A percentile compares a stretch with the other conserved stretches of the same genome.
These are phyloP conservation scores for Vanrija sp. DNA, from an alignment of 1,284 basidiomycete genomes.

Conservation along the genomic window DNA sequence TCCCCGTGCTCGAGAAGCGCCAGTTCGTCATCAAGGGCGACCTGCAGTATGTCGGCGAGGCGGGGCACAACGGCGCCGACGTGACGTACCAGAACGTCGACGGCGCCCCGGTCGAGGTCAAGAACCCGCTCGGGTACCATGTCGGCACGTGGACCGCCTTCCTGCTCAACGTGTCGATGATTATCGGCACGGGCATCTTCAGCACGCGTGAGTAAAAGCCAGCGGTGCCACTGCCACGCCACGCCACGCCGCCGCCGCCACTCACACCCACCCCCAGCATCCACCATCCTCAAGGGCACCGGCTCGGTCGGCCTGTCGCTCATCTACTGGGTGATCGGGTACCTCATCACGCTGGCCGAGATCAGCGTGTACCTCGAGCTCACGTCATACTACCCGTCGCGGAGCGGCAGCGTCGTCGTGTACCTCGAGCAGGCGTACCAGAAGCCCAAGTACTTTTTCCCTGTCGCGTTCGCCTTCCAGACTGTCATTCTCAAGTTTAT, in stretches of 20 bases:
- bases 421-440: conserved; percentile 36
- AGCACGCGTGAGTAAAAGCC: conserved; percentile 17
- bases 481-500: conserved; percentile 26
- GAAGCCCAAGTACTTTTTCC: conserved; percentile 27
- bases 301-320: conserved; percentile 27
- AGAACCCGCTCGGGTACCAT: conserved; percentile 20
- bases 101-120: conserved; percentile 26
- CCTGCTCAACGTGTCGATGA: conserved; percentile 25
- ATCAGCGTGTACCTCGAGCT: conserved; percentile 30
- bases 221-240: too few species aligned
- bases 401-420: conserved; percentile 27
- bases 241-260: too few species aligned
- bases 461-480: conserved; percentile 27
- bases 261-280: conserved; percentile 5
- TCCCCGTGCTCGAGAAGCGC: too few species aligned
- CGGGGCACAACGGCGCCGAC: conserved; percentile 7
- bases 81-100: conserved; percentile 19
- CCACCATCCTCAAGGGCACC: conserved; percentile 13
- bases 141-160: conserved; percentile 20
- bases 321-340: conserved; percentile 28
- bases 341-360: conserved; percentile 21
- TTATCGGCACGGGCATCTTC: conserved; percentile 31
- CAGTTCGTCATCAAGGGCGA: too few species aligned
- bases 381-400: conserved; percentile 25
- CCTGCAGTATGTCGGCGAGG: conserved; percentile 15